Percentiles rank a stretch among this genome's conserved stretches.
Evolutionary conservation across 495 filamentous ascomycete genomes (phyloP).

Genomic region (Amniculicola lignicola): DNA sequence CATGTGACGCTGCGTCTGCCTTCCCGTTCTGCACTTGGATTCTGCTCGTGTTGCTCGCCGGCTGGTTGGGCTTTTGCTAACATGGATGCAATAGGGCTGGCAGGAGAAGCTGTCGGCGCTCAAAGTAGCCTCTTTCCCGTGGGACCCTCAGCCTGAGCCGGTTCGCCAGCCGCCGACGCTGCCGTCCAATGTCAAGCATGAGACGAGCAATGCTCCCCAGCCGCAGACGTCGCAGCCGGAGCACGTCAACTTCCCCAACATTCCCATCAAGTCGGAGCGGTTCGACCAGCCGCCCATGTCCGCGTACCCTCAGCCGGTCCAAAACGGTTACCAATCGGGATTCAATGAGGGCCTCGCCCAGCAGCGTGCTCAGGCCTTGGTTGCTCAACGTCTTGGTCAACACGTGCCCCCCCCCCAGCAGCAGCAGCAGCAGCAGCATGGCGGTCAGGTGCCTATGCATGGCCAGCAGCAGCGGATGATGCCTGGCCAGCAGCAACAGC

Average conservation of each 20-base stretch:
- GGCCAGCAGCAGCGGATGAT: conserved; percentile 12
- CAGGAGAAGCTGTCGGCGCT: conserved; percentile 81
- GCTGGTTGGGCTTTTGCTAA: conserved; percentile 8
- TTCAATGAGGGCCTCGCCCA: conserved; percentile 54
- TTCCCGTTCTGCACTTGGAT: conserved; percentile 1
- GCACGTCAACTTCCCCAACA: conserved; percentile 40
- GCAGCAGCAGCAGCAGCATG: conserved; percentile 20
- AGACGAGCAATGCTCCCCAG: conserved; percentile 41
- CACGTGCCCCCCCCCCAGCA: conserved; percentile 17
- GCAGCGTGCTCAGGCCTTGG: conserved; percentile 57
- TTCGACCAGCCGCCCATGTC: conserved; percentile 45
- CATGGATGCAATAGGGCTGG: conserved; percentile 68
- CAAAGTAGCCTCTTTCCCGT: conserved; percentile 83
- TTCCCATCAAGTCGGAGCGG: conserved; percentile 73
- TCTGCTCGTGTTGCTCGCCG: conserved; percentile 2
- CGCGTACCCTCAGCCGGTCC: conserved; percentile 23
- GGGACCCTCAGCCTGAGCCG: conserved; percentile 72
- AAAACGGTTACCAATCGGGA: conserved; percentile 44
- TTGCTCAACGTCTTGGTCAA: conserved; percentile 54
- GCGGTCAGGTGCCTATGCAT: conserved; percentile 8
- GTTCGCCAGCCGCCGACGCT: conserved; percentile 56
- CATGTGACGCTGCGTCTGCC: conserved; percentile 20
- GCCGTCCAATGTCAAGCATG: conserved; percentile 55
- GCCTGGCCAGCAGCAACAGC: conserved; percentile 37
- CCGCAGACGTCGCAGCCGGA: conserved; percentile 29